phyloP scores from a whole-genome alignment of 2,329 filamentous ascomycete genomes.

The Fusarium incarnatum region DNA sequence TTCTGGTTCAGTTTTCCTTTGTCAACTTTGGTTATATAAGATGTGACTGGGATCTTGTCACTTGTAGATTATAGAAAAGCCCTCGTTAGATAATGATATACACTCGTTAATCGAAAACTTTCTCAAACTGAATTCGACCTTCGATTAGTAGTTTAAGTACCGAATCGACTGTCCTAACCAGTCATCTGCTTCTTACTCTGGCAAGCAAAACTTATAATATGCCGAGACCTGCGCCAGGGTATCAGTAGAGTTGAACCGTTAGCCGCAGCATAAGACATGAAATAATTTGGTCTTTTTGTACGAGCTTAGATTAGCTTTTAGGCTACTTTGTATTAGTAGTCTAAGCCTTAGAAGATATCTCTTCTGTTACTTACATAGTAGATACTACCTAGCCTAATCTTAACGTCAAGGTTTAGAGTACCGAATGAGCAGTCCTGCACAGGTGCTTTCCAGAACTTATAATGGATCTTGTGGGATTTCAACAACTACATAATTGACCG shows the following conservation, averaged over 20 bases:
- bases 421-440: neutral
- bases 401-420: neutral
- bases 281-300: no score
- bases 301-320: no score
- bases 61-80: constrained; percentile 32
- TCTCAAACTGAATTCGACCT: no score
- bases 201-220: neutral
- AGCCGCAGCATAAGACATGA: no score
- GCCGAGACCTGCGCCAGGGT: neutral
- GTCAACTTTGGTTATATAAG: neutral
- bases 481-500: neutral
- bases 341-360: no score
- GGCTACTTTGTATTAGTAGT: no score
- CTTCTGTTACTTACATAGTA: no score
- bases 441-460: neutral
- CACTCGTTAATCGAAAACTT: neutral
- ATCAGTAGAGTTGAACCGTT: no score
- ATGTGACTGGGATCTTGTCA: constrained; percentile 24
- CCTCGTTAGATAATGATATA: constrained; percentile 14
- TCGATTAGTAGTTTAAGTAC: neutral
- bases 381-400: no score
- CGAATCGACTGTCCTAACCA: neutral
- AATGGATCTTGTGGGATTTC: neutral
- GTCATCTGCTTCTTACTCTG: neutral
- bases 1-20: constrained; percentile 10